phyloP scores from a whole-genome alignment of 208 protist species.

The Trypanosoma brucei region DNA sequence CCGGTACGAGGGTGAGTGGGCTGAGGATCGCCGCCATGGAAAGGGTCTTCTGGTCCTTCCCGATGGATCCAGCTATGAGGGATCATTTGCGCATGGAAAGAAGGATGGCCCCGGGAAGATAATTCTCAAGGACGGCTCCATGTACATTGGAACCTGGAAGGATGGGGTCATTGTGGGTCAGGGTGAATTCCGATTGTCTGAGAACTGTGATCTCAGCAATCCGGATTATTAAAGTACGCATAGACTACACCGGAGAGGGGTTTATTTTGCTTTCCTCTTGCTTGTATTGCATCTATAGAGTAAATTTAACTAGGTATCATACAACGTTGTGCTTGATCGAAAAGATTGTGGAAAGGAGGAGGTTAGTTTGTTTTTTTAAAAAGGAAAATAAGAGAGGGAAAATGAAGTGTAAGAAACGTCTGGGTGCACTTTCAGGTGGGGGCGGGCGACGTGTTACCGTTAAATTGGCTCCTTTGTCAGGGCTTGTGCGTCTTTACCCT shows the following conservation, averaged over 20 bases:
- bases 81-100: slow-evolving; percentile 75
- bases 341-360: no score
- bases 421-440: no score
- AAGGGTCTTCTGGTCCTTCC: slow-evolving; percentile 73
- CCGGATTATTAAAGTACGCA: slow-evolving; percentile 71
- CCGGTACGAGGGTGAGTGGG: slow-evolving; percentile 88
- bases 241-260: not conserved
- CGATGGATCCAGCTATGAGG: slow-evolving; percentile 87
- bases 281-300: not conserved
- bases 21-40: slow-evolving; percentile 80
- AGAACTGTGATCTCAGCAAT: slow-evolving; percentile 88
- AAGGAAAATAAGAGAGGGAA: not conserved
- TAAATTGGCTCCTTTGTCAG: no score
- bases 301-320: not conserved
- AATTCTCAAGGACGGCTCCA: slow-evolving; percentile 87
- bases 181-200: slow-evolving; percentile 85
- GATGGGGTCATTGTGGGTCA: slow-evolving; percentile 82
- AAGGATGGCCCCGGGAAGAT: slow-evolving; percentile 89
- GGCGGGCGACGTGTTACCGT: no score
- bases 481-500: no score
- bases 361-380: not conserved
- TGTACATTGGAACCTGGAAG: slow-evolving; percentile 87
- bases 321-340: not conserved
- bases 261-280: slow-evolving; percentile 5
- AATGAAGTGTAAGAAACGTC: not conserved